Base-by-base conservation (phyloP, 2,329 filamentous ascomycete species). In the Colletotrichum sp. region DNA sequence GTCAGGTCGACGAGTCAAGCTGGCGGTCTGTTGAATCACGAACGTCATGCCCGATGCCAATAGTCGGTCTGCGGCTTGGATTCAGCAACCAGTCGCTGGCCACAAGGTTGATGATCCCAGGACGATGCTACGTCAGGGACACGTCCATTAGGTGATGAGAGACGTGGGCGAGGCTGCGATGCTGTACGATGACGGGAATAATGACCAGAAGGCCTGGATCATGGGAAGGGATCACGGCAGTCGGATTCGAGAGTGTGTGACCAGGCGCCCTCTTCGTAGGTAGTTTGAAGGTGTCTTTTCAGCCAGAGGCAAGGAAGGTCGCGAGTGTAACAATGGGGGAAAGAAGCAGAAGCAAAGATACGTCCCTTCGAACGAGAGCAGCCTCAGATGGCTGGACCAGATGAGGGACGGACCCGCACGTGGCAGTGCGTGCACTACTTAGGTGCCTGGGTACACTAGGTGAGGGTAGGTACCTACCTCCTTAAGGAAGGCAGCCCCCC, bases 341-440 rank as follows among this genome's bases (percentile, higher is more conserved):
- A 62, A 13, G 59, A 30, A 30, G 59, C n/a, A 30, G 30, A 30
- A 21, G 28, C 18, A 62, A 34, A 62, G 28, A 34, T 34, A 59
- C 44, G 34, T 75, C 26, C 72, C 60, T 57, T 74, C n/a, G n/a
- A 15, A 71, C 34, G 32, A 18, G 24, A 62, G 44, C 10, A 72
- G 73, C 73, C 34, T 72, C 73, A 72, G 73, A 70, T 72, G 69
- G 28, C 39, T 59, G 36, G 24, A 60, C 34, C 24, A 49, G 66
- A 74, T 26, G 49, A 71, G 49, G 32, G 63, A 72, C 32, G 44
- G 73, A 68, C 73, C 69, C 70, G 57, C 73, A 76, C 73, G 73
- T 76, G 73, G 73, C 69, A 34, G 69, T 76, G 73, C 64, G 72
- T 12, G 34, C 36, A 18, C 34, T 16, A 36, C 34, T 36, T 57